Evolutionary conservation across 1,139 yeast species (phyloP), one percentile per base, ranked within the genome.

Genomic region (Pichia kudriavzevii): DNA sequence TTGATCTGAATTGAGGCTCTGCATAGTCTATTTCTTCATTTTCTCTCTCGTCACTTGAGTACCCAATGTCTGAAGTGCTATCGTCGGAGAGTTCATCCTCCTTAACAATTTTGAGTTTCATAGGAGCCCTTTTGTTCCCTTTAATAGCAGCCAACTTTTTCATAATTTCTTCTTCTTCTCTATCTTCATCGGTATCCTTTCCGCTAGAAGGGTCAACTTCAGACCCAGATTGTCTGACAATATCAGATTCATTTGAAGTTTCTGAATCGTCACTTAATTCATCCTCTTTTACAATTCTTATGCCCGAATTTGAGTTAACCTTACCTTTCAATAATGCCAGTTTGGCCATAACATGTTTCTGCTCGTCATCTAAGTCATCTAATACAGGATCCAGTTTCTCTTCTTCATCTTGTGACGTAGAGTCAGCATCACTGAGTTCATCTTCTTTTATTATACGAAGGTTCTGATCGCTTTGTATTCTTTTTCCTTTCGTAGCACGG

Each of bases 1-100:
- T 67, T 7, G 25, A 34, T 63, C 64, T 51, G 71, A 56, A 22
- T 67, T 12, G 7, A 4, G 22, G 21, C 70, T 28, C 22, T 38
- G 39, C 33, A 38, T 37, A 30, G 26, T 34, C 4, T 20, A 33
- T 22, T 34, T 38, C 13, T 20, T 31, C 31, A 16, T 40, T 43
- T 26, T 22, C 16, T 22, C 24, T 12, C 15, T 7, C 17, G 12
- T 13, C 24, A 14, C 24, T n/a, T 11, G 22, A 8, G 26, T 26
- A 16, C 9, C 21, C 25, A 7, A 15, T 31, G 12, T 30, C 47
- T 14, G 36, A 38, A 7, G 37, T 18, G 9, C 36, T 43, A 32
- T 44, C 44, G 34, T 52, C 42, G 35, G 47, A 40, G 42, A 50
- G 12, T 4, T 44, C 49, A 12, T 53, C 56, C 20, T 49, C 47